These are phyloP conservation scores for Phytophthora idaei DNA, from an alignment of 352 stramenopile genomes.

Conservation along the genomic window DNA sequence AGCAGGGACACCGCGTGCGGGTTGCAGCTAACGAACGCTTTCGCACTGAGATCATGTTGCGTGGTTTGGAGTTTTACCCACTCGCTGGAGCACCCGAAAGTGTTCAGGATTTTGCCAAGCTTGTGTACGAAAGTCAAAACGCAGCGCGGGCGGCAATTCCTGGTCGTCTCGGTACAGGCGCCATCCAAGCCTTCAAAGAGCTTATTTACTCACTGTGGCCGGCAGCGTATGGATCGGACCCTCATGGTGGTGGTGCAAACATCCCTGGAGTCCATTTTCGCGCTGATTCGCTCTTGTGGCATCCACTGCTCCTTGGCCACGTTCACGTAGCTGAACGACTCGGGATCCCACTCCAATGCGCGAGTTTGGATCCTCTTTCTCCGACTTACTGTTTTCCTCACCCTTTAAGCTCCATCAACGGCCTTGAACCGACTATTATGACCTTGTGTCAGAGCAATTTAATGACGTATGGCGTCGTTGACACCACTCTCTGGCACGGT, in stretches of 20 bases:
- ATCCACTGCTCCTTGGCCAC: constrained; percentile 53
- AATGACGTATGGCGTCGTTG: constrained; percentile 38
- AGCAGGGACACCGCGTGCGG: constrained; percentile 79
- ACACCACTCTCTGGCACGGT: constrained; percentile 39
- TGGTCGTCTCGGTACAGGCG: constrained; percentile 25
- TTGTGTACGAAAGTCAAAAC: constrained; percentile 31
- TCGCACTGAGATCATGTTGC: constrained; percentile 51
- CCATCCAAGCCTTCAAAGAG: constrained; percentile 42
- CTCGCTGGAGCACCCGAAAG: constrained; percentile 37
- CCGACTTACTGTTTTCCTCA: constrained; percentile 54
- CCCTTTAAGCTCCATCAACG: constrained; percentile 35
- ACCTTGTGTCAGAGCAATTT: constrained; percentile 44
- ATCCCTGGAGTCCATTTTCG: constrained; percentile 42
- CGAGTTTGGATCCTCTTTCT: constrained; percentile 44
- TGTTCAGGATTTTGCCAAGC: constrained; percentile 31
- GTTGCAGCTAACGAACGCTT: constrained; percentile 79
- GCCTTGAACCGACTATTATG: constrained; percentile 28
- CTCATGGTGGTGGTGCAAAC: constrained; percentile 33
- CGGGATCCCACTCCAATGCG: constrained; percentile 54
- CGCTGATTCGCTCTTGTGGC: constrained; percentile 49
- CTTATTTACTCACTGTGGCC: constrained; percentile 51
- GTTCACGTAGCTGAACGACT: constrained; percentile 55
- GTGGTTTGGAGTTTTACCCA: constrained; percentile 58
- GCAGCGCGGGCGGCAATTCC: constrained; percentile 18
- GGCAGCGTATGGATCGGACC: constrained; percentile 48